A percentile compares a stretch with the other conserved stretches of the same genome.
These are phyloP conservation scores for Passiflora organensis DNA, from an alignment of 345 rosid genomes.

Conservation along the genomic window DNA sequence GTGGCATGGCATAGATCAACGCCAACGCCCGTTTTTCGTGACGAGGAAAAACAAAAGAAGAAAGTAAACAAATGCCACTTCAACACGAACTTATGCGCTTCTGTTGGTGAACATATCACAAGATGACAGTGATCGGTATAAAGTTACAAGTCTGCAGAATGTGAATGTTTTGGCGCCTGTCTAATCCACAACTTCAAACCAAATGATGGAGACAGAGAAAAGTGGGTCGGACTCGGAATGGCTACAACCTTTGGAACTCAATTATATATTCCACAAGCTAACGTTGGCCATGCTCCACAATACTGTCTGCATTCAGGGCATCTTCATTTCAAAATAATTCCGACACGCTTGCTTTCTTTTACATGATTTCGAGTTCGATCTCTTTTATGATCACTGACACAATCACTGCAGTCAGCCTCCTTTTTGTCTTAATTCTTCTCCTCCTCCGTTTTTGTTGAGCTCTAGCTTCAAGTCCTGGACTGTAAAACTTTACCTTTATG, in stretches of 20 bases:
- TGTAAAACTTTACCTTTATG: too few species aligned
- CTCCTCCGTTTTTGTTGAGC: too few species aligned
- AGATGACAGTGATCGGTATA: neutral
- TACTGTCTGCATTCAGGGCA: neutral
- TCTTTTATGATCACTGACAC: neutral
- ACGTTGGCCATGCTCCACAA: neutral
- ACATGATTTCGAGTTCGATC: neutral
- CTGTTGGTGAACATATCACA: neutral
- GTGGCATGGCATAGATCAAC: too few species aligned
- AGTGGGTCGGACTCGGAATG: neutral
- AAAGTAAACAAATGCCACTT: neutral
- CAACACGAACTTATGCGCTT: neutral
- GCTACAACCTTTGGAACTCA: neutral
- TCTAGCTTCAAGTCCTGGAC: too few species aligned
- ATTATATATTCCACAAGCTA: neutral
- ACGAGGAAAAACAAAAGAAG: too few species aligned
- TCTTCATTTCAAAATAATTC: too few species aligned
- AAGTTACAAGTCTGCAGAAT: neutral
- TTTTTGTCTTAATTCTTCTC: too few species aligned
- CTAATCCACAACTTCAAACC: neutral
- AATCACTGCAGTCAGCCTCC: too few species aligned
- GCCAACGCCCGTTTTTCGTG: too few species aligned
- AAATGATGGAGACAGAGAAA: neutral
- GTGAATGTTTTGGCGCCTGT: neutral
- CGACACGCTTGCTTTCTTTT: too few species aligned